Evolutionary conservation across 768 basidiomycete genomes (phyloP).

Genomic region (Hericium rajendrae): DNA sequence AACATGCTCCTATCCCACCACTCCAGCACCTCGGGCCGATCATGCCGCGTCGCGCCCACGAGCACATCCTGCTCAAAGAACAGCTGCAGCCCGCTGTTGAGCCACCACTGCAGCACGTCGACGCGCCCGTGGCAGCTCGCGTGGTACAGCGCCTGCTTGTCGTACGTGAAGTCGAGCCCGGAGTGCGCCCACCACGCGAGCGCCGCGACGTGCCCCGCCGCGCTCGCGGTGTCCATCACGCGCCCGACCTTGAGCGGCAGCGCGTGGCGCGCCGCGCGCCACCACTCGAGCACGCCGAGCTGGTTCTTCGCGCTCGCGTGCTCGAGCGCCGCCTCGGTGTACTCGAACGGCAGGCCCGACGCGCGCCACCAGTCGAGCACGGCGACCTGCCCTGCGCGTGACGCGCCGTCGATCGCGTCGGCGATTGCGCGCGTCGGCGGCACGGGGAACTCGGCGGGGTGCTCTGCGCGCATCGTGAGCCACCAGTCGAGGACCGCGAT

Average conservation of each 20-base stretch:
- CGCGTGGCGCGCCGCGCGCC: conserved; percentile 39
- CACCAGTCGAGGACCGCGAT: conserved; percentile 73
- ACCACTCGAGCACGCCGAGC: conserved; percentile 75
- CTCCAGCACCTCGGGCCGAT: conserved; percentile 70
- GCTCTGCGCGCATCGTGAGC: conserved; percentile 52
- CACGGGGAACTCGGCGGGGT: conserved; percentile 48
- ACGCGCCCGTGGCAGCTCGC: conserved; percentile 76
- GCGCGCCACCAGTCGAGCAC: conserved; percentile 78
- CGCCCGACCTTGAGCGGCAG: conserved; percentile 74
- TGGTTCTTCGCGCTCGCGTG: conserved; percentile 72
- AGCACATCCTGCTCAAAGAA: conserved; percentile 76
- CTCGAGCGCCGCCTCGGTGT: conserved; percentile 73
- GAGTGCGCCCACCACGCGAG: conserved; percentile 84
- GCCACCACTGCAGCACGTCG: conserved; percentile 78
- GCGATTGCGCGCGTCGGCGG: conserved; percentile 47
- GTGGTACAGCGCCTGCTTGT: conserved; percentile 64
- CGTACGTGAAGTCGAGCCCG: conserved; percentile 70
- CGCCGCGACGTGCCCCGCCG: conserved; percentile 62
- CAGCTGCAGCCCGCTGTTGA: conserved; percentile 64
- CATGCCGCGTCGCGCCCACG: conserved; percentile 71
- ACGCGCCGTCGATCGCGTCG: conserved; percentile 73
- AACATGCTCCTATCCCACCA: conserved; percentile 84
- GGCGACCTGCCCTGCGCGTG: conserved; percentile 60
- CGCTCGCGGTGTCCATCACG: conserved; percentile 79
- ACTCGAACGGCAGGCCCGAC: conserved; percentile 57